Conservation (phyloP, 2,329 filamentous ascomycete species). For the Alternaria sp. region DNA sequence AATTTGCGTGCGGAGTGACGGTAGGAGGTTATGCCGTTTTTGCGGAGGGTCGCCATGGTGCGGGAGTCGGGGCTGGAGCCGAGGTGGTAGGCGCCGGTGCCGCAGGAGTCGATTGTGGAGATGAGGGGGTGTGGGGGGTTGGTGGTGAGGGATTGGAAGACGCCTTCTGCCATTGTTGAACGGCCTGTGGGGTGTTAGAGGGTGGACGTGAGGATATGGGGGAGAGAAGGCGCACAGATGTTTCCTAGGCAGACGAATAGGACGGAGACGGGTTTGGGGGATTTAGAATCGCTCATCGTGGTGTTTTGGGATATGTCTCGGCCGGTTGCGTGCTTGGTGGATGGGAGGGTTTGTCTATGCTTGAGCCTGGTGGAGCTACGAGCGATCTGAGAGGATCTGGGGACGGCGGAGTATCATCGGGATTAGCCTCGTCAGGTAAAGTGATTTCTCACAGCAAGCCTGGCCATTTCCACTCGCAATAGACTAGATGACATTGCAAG, state of each 20-base stretch:
- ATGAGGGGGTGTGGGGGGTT: slow-evolving; percentile 59
- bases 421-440: not conserved
- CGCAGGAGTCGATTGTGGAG: slow-evolving; percentile 80
- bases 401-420: slow-evolving; percentile 1
- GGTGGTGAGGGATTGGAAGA: slow-evolving; percentile 76
- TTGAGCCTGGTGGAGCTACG: not conserved
- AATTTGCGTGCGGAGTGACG: slow-evolving; percentile 79
- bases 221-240: slow-evolving; percentile 67
- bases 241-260: slow-evolving; percentile 97
- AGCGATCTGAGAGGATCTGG: not conserved
- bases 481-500: not conserved
- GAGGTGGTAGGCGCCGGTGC: slow-evolving; percentile 86
- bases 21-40: slow-evolving; percentile 79
- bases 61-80: slow-evolving; percentile 79
- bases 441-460: not conserved
- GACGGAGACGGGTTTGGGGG: slow-evolving; percentile 64
- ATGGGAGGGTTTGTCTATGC: not conserved
- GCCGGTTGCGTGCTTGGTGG: not conserved
- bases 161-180: slow-evolving; percentile 94
- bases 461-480: not conserved
- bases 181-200: slow-evolving; percentile 53
- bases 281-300: slow-evolving; percentile 10
- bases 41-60: slow-evolving; percentile 78
- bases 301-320: not conserved
- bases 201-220: not conserved